Evolutionary conservation across 208 protist genomes (phyloP), one percentile per base, ranked within the genome.

Genomic region (Porcisia deanei): DNA sequence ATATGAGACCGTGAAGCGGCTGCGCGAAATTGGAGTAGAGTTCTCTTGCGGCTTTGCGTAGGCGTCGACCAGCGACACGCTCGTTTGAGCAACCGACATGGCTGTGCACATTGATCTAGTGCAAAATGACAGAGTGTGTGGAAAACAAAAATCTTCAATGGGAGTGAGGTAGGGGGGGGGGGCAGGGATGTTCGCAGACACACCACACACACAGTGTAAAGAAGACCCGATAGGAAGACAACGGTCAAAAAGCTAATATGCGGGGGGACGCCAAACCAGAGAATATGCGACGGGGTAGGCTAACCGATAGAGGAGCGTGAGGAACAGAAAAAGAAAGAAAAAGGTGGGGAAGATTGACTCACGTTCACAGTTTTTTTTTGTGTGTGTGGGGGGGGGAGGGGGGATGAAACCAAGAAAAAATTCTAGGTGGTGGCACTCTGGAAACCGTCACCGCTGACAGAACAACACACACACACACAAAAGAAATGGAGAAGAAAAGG

Each of bases 1-100:
- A 53, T 88, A 80, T 9, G 73, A 88, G 0, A 92, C 85, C 12
- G 86, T 90, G 66, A 94, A 92, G 8, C 63, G 54, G 60, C 86
- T 91, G 43, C 60, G 61, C 9, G 60, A 2, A 43, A 58, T 49
- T 16, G 34, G 47, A 16, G 72, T 47, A 10, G 4, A 0, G 3
- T 49, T 30, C 45, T 60, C 49, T 64, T 45, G 47, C 14, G 53
- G 49, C 71, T 83, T 84, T 54, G 20, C 22, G 25, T n/a, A 9
- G 1, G 49, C 10, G 60, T 74, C 55, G 10, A 39, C 72, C 71
- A 73, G 10, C 58, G 71, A 4, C 66, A 70, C 18, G 72, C 58
- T 77, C 30, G 58, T 47, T 37, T 47, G 37, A 12, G 43, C 30
- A 70, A 71, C 18, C 8, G 71, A n/a, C 18, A 64, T 37, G 14